Evolutionary conservation across 2,329 filamentous ascomycete genomes (phyloP), one percentile per base, ranked within the genome.

Genomic region (Botryotinia convoluta): DNA sequence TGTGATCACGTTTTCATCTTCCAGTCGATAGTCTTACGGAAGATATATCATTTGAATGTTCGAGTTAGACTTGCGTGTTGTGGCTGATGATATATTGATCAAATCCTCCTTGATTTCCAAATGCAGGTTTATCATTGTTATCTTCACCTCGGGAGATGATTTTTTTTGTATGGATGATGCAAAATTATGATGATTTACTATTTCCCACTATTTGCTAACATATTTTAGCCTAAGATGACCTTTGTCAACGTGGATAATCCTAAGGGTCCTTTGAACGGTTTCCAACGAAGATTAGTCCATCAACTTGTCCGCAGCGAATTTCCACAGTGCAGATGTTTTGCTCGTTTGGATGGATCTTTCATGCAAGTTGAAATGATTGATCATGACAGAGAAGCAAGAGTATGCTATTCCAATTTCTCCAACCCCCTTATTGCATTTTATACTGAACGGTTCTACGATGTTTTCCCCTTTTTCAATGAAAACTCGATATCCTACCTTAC

Each of bases 221-320:
- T 0, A 39, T 29, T 65, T 22, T 60, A 79, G 78, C 72, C 77
- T 1, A 75, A 78, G 51, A n/a, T 80, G 14, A 69, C 80, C 14
- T 86, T 83, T 74, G 80, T 86, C 74, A 87, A 87, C 74, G 83
- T 87, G 42, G 82, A 83, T 6, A 81, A 81, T 22, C 77, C 82
- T 5, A 75, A 74, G 29, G 78, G 80, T 16, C 80, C 82, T 67
- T 79, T 90, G 39, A 89, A 85, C 74, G 84, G 85, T 0, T 92
- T 88, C 77, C 90, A 93, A 79, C 89, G 90, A 79, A 85, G 89
- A 48, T 83, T 93, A 9, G 85, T 92, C 0, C 88, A 92, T 78
- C 90, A 92, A 77, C 83, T 92, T 20, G 85, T 93, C n/a, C 85
- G 88, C 20, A 86, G 85, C 22, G 90, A 92, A 76, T 93, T 85